Percentiles rank a stretch among this genome's conserved stretches.
phyloP scores from a whole-genome alignment of 352 stramenopile genomes.

The Globisporangium nunn region DNA sequence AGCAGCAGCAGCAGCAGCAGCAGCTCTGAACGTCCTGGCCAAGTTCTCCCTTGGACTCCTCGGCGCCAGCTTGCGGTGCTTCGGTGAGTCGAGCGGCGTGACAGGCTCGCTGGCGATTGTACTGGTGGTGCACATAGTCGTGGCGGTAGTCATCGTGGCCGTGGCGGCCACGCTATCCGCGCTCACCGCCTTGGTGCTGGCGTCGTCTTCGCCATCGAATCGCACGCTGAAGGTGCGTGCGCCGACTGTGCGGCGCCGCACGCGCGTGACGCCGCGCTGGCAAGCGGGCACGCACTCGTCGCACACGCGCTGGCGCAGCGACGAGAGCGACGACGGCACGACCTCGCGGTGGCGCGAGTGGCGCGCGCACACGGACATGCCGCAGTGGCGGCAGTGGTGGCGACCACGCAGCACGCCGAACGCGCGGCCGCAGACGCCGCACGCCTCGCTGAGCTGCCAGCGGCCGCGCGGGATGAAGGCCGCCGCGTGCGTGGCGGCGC shows the following conservation, averaged over 20 bases:
- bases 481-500: slow-evolving; percentile 11
- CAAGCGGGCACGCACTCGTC: slow-evolving; percentile 60
- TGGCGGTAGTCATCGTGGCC: slow-evolving; percentile 3
- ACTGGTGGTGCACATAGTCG: background rate
- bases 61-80: background rate
- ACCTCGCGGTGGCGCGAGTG: slow-evolving; percentile 65
- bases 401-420: slow-evolving; percentile 62
- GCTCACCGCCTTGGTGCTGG: background rate
- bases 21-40: background rate
- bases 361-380: slow-evolving; percentile 62
- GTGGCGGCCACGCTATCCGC: slow-evolving; percentile 8
- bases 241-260: slow-evolving; percentile 11
- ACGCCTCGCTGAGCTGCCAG: slow-evolving; percentile 56
- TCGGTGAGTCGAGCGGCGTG: background rate
- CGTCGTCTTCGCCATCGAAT: slow-evolving; percentile 8
- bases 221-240: slow-evolving; percentile 10
- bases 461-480: slow-evolving; percentile 47
- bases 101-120: background rate
- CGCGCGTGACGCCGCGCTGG: slow-evolving; percentile 15
- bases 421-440: slow-evolving; percentile 43
- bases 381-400: slow-evolving; percentile 77
- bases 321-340: slow-evolving; percentile 59
- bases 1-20: no score
- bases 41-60: background rate
- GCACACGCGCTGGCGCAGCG: slow-evolving; percentile 63